Conservation (phyloP, 2,329 filamentous ascomycete species). For the Cercospora sp. region DNA sequence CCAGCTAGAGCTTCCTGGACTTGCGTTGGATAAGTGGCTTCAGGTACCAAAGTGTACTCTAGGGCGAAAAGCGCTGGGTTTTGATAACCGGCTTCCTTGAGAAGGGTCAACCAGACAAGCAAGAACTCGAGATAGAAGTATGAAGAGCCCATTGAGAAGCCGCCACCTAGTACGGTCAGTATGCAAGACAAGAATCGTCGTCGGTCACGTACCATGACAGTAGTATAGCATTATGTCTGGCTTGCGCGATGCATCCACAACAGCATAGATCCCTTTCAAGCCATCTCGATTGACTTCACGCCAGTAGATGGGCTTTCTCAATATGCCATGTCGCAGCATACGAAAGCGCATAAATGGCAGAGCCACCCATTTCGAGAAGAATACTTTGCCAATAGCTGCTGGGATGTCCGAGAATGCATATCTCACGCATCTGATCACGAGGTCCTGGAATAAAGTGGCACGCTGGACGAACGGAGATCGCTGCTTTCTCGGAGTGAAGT, state of each 20-base stretch:
- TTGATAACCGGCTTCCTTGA: constrained; percentile 64
- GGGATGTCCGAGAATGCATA: constrained; percentile 75
- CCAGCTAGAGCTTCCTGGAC: constrained; percentile 68
- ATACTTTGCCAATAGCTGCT: constrained; percentile 68
- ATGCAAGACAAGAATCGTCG: not conserved
- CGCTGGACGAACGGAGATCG: constrained; percentile 65
- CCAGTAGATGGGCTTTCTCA: constrained; percentile 65
- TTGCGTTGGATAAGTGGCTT: constrained; percentile 71
- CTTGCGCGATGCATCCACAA: constrained; percentile 57
- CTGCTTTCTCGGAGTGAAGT: constrained; percentile 48
- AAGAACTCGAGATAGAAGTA: constrained; percentile 87
- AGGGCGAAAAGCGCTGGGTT: constrained; percentile 79
- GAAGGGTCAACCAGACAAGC: constrained; percentile 67
- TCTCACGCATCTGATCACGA: constrained; percentile 74
- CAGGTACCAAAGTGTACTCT: constrained; percentile 78
- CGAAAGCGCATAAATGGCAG: constrained; percentile 74
- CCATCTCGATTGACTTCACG: constrained; percentile 54
- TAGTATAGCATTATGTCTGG: constrained; percentile 83
- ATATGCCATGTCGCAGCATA: constrained; percentile 70
- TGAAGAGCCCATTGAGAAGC: constrained; percentile 78
- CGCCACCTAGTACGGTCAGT: constrained; percentile 59
- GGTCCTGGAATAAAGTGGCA: constrained; percentile 73
- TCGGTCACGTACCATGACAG: constrained; percentile 64
- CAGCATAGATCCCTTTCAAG: constrained; percentile 67
- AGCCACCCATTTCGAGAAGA: constrained; percentile 73